Base-by-base conservation (phyloP, 2,329 filamentous ascomycete genomes). In the Trichoderma citrinoviride region DNA sequence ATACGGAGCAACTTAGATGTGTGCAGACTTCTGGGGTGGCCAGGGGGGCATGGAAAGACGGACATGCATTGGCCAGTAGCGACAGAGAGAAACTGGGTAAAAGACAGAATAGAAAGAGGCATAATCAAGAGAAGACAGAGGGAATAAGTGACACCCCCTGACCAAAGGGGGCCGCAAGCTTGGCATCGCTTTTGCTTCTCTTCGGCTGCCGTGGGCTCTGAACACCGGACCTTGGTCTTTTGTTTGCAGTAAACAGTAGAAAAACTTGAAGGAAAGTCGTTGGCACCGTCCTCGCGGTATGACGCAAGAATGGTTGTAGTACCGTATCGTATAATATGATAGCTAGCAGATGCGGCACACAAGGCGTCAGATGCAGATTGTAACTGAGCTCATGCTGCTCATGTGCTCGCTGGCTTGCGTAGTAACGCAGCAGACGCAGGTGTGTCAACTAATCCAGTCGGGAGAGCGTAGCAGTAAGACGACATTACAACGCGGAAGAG, bases 11-110 rank as follows among this genome's bases (percentile, higher is more conserved):
- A 61, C 37, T 12, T 14, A 37, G 27, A 37, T 12, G 33, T 61
- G 46, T 61, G 60, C 60, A 46, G 60, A 47, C 40, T 58, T 50
- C 57, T 58, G 43, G 43, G 53, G 61, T 37, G 41, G 27, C 43
- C 29, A 55, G 46, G 49, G 60, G 60, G 25, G n/a, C 3, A 46
- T 37, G 33, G 25, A n/a, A n/a, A n/a, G n/a, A 23, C 53, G 49
- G 33, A 12, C 25, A 50, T 27, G 49, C 40, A 55, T 63, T 27
- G 60, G 27, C 41, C 60, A 21, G 37, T 46, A 12, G 21, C 37
- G 14, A 19, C 14, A 12, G 27, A 41, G 19, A 19, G 43, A 50
- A 23, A 33, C 53, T 33, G 49, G 49, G 14, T 14, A 37, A 43
- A 44, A 47, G 23, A 46, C 44, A 47, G 12, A 14, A 27, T 12